Conservation (phyloP, 2,329 filamentous ascomycete genomes). For the Metarhizium anisopliae region DNA sequence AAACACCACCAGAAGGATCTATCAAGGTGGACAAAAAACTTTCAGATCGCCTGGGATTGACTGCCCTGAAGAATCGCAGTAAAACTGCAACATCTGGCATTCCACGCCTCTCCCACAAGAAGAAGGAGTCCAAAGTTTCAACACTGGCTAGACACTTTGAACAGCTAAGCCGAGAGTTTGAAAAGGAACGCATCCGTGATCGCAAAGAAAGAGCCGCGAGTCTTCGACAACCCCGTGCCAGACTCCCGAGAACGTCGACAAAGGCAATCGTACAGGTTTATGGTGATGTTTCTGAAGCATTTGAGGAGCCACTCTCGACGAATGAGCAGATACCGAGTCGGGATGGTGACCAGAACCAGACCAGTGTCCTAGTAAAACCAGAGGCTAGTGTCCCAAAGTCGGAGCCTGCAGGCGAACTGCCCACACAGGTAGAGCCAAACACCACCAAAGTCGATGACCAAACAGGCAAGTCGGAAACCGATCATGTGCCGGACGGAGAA, state of each 20-base stretch:
- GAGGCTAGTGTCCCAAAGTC: slow-evolving; percentile 12
- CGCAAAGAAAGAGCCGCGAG: slow-evolving; percentile 72
- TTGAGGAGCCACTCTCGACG: slow-evolving; percentile 64
- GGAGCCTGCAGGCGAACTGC: slow-evolving; percentile 10
- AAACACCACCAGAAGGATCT: slow-evolving; percentile 26
- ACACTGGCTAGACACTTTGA: slow-evolving; percentile 94
- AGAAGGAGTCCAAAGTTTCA: slow-evolving; percentile 70
- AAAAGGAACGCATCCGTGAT: slow-evolving; percentile 85
- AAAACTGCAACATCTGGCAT: slow-evolving; percentile 67
- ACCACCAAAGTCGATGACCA: slow-evolving; percentile 15
- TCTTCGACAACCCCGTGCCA: slow-evolving; percentile 65
- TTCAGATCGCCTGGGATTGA: slow-evolving; percentile 60
- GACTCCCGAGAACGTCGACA: slow-evolving; percentile 78
- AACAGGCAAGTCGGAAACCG: slow-evolving; percentile 17
- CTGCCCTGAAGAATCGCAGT: slow-evolving; percentile 50
- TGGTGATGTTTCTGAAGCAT: slow-evolving; percentile 84
- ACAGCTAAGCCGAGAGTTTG: slow-evolving; percentile 90
- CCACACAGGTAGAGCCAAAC: slow-evolving; percentile 14
- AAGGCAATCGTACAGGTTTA: slow-evolving; percentile 96
- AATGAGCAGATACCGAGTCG: slow-evolving; percentile 30
- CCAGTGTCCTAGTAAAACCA: slow-evolving; percentile 13
- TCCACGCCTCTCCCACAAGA: slow-evolving; percentile 73
- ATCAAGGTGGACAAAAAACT: slow-evolving; percentile 64
- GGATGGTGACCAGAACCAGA: slow-evolving; percentile 8
- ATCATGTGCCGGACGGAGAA: slow-evolving; percentile 18